A percentile compares a stretch with the other conserved stretches of the same genome.
phyloP scores from a whole-genome alignment of 108 stramenopile genomes.

The Discostella pseudostelligera region DNA sequence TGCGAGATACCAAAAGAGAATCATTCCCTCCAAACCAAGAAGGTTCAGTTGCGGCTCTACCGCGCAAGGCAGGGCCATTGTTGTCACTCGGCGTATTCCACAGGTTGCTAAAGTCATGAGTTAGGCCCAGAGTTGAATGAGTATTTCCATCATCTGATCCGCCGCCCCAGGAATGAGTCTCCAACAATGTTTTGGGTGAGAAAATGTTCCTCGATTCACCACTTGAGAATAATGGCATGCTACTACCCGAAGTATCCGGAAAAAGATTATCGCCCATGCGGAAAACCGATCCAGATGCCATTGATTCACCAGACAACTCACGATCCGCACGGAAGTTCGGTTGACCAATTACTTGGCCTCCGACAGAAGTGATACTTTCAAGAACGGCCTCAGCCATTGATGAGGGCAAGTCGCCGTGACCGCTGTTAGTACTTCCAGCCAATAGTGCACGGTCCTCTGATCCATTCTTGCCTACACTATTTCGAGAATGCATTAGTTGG shows the following conservation, averaged over 20 bases:
- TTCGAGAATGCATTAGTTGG: constrained; percentile 5
- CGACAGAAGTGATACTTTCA: constrained; percentile 28
- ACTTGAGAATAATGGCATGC: constrained; percentile 35
- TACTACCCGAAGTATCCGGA: constrained; percentile 26
- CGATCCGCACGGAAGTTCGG: constrained; percentile 6
- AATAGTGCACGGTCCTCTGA: constrained; percentile 16
- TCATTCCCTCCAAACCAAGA: constrained; percentile 24
- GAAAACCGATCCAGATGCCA: neutral
- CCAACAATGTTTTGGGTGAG: constrained; percentile 21
- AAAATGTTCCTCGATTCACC: constrained; percentile 18
- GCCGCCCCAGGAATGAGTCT: constrained; percentile 44
- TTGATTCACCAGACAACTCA: constrained; percentile 1
- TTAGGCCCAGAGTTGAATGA: constrained; percentile 17
- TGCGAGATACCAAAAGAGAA: constrained; percentile 20
- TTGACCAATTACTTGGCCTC: constrained; percentile 12
- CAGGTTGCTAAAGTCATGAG: constrained; percentile 37
- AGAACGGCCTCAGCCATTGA: constrained; percentile 45
- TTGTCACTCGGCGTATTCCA: constrained; percentile 30
- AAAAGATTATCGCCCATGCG: constrained; percentile 4
- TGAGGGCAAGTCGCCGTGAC: constrained; percentile 42
- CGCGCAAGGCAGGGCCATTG: constrained; percentile 36
- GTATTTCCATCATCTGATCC: constrained; percentile 16
- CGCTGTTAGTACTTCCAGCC: constrained; percentile 15
- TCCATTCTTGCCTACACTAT: constrained; percentile 23
- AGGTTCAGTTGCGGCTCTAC: constrained; percentile 47